These are phyloP conservation scores for Drosera spatulata DNA, from an alignment of 179 eudicot genomes.

Conservation along the genomic window DNA sequence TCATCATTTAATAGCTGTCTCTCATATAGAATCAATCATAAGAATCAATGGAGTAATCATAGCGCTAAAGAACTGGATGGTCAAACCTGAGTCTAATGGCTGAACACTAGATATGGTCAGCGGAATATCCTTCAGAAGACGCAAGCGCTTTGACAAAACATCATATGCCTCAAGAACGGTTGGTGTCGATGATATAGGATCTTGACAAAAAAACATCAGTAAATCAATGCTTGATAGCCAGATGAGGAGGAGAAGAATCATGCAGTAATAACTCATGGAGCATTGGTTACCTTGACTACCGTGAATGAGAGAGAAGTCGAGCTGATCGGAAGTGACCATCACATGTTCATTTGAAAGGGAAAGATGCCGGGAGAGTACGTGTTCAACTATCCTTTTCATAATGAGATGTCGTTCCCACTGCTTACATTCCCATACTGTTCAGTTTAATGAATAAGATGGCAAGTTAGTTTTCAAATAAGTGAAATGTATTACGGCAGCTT, in stretches of 20 bases:
- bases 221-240: neutral
- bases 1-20: neutral
- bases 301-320: constrained; percentile 63
- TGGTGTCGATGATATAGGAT: constrained; percentile 48
- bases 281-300: constrained; percentile 45
- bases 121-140: constrained; percentile 74
- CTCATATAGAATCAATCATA: neutral
- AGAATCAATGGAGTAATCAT: neutral
- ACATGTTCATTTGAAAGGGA: constrained; percentile 52
- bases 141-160: constrained; percentile 56
- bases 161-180: constrained; percentile 60
- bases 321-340: constrained; percentile 56
- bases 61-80: no score
- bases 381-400: constrained; percentile 59
- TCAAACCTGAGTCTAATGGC: constrained; percentile 80
- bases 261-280: neutral
- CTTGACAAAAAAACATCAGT: constrained; percentile 12
- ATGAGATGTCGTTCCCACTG: constrained; percentile 74
- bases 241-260: constrained; percentile 2
- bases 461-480: constrained; percentile 10
- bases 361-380: constrained; percentile 69
- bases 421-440: constrained; percentile 70
- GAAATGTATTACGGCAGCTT: constrained; percentile 8
- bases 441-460: constrained; percentile 3
- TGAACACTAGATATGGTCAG: constrained; percentile 84